phyloP scores from a whole-genome alignment of 2,329 filamentous ascomycete species.

The Trichoderma sp. region DNA sequence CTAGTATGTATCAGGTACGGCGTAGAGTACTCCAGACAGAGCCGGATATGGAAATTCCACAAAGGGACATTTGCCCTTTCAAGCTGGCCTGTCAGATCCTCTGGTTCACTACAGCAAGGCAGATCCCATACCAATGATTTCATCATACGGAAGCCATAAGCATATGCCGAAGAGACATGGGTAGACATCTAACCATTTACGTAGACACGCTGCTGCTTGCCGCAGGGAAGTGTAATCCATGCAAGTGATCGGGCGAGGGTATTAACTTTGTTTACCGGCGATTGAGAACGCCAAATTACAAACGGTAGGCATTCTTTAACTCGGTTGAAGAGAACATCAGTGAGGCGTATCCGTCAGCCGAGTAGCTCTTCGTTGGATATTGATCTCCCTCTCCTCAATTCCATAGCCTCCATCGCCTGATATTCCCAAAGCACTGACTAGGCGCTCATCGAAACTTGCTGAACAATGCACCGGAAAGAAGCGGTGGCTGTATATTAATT shows the following conservation, averaged over 20 bases:
- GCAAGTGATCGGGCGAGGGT: neutral
- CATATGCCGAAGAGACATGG: neutral
- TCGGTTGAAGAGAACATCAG: neutral
- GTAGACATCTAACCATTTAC: neutral
- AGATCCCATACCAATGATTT: neutral
- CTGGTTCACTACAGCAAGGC: neutral
- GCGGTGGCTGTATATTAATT: conserved; percentile 20
- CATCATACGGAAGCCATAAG: neutral
- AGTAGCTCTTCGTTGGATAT: neutral
- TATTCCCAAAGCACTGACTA: neutral
- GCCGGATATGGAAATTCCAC: neutral
- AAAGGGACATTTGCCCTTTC: neutral
- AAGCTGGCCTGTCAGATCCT: neutral
- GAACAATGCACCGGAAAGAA: conserved; percentile 10
- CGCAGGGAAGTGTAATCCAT: neutral
- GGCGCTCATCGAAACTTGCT: neutral
- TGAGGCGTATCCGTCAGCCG: neutral
- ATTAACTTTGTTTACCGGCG: neutral
- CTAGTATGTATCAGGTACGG: neutral
- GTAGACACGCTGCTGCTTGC: neutral
- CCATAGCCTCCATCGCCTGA: neutral
- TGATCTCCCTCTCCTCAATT: neutral
- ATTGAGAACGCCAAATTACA: neutral
- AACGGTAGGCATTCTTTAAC: neutral
- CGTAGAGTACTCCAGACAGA: neutral